Base-by-base conservation (phyloP, 176 grass and related monocot species). In the Cocos nucifera region DNA sequence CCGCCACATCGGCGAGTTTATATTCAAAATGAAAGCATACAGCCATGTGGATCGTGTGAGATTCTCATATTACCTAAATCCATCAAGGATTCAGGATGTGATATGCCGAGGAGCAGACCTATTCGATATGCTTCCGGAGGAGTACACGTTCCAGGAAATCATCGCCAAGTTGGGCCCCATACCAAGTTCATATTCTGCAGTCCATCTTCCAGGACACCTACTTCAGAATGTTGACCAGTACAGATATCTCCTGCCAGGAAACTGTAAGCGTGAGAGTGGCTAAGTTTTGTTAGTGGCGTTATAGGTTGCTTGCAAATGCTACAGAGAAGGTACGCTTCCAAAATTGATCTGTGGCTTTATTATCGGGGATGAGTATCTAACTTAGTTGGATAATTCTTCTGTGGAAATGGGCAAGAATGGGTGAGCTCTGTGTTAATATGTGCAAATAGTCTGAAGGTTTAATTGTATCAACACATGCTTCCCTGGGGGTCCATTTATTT, bases 21-120 rank as follows among this genome's bases (percentile, higher is more conserved):
- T 89, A 54, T 95, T 95, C 68, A 95, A 95, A 50, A 95, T 95
- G 89, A 85, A 85, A 69, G 89, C 89, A 3, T 95, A 95, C 35
- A 95, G 89, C 56, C 89, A 95, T 18, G 78, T 82, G 0, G 89
- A 95, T 27, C 81, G 89, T 57, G 80, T 95, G 21, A 83, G 85
- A 62, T 95, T 95, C 50, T 28, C 66, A 51, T 95, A 95, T 73
- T 89, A 82, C 72, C 39, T 95, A 8, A 78, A 89, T 69, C 72
- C 28, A 3, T 62, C 57, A 57, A 87, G 89, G 23, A 95, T 95
- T 44, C 89, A 95, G 69, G 72, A 85, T 15, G 89, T 95, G 24
- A 95, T 95, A 30, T 95, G 89, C 53, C 54, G 79, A 35, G 89
- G 89, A 16, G 69, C 85, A 0, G 89, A 95, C 72, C 82, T 95